Percentiles rank a stretch among this genome's conserved stretches.
phyloP scores from a whole-genome alignment of 2,329 filamentous ascomycete genomes.

The Claviceps capensis region DNA sequence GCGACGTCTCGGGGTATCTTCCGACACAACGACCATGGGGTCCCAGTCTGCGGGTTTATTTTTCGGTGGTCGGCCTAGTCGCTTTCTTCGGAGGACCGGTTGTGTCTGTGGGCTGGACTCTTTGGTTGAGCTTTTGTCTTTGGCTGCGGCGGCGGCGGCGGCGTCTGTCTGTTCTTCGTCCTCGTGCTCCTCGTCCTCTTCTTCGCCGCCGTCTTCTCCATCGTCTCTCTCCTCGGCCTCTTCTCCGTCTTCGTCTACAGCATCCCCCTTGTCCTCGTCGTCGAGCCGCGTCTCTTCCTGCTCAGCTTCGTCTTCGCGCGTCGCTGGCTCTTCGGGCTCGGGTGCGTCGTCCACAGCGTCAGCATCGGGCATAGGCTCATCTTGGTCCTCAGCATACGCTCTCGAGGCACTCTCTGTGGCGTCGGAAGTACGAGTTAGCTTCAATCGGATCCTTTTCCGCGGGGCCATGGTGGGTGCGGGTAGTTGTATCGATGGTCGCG shows the following conservation, averaged over 20 bases:
- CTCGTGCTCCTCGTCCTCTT: slow-evolving; percentile 23
- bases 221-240: slow-evolving; percentile 8
- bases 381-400: slow-evolving; percentile 27
- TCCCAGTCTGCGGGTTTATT: slow-evolving; percentile 73
- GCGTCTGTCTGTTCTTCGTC: slow-evolving; percentile 18
- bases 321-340: slow-evolving; percentile 15
- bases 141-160: slow-evolving; percentile 9
- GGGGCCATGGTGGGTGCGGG: slow-evolving; percentile 12
- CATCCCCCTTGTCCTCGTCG: slow-evolving; percentile 29
- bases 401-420: slow-evolving; percentile 28
- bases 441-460: slow-evolving; percentile 18
- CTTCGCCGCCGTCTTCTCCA: slow-evolving; percentile 19
- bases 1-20: slow-evolving; percentile 46
- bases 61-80: slow-evolving; percentile 76
- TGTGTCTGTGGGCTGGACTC: slow-evolving; percentile 43
- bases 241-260: slow-evolving; percentile 20
- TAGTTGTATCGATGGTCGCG: not conserved
- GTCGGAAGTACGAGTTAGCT: slow-evolving; percentile 18
- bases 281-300: slow-evolving; percentile 24
- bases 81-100: slow-evolving; percentile 56
- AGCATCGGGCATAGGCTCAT: slow-evolving; percentile 24
- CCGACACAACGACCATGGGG: slow-evolving; percentile 40
- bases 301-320: slow-evolving; percentile 18
- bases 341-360: slow-evolving; percentile 9
- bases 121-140: slow-evolving; percentile 31